Evolutionary conservation across 2,329 filamentous ascomycete species (phyloP).

Genomic region (Xylaria digitata): DNA sequence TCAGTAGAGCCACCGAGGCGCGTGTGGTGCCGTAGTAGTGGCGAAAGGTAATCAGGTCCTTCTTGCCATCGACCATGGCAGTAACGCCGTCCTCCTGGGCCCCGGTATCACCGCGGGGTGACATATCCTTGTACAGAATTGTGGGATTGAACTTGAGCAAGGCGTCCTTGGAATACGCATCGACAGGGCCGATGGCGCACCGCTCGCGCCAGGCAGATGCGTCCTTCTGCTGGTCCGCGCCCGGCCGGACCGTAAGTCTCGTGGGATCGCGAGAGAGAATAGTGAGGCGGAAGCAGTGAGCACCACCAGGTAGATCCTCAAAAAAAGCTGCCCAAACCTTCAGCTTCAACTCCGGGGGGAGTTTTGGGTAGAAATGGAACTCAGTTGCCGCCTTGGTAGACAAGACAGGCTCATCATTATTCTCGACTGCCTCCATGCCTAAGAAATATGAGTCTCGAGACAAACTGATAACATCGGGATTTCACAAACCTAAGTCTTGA

Average conservation of each 20-base stretch:
- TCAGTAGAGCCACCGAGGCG: not conserved
- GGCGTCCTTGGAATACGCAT: constrained; percentile 10
- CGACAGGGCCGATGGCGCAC: not conserved
- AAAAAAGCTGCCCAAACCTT: constrained; percentile 39
- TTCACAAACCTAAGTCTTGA: not conserved
- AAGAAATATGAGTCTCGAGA: not conserved
- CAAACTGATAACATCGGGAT: too few relatives aligned
- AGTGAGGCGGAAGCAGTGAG: constrained; percentile 41
- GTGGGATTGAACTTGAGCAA: not conserved
- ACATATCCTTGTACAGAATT: not conserved
- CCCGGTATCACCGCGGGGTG: not conserved
- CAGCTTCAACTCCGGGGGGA: constrained; percentile 44
- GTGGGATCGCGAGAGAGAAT: too few relatives aligned
- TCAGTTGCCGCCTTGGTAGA: not conserved
- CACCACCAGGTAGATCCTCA: constrained; percentile 14
- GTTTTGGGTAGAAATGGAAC: constrained; percentile 28
- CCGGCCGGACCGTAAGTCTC: not conserved
- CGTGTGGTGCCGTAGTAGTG: not conserved
- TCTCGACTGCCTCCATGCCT: not conserved
- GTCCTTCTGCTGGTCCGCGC: not conserved
- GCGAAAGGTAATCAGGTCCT: constrained; percentile 36
- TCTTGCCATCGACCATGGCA: constrained; percentile 6
- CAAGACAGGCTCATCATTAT: not conserved
- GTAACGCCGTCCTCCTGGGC: constrained; percentile 14
- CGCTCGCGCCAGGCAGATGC: constrained; percentile 41